These are phyloP conservation scores for Trichophaea hybrida DNA, from an alignment of 2,329 filamentous ascomycete genomes.

Conservation along the genomic window DNA sequence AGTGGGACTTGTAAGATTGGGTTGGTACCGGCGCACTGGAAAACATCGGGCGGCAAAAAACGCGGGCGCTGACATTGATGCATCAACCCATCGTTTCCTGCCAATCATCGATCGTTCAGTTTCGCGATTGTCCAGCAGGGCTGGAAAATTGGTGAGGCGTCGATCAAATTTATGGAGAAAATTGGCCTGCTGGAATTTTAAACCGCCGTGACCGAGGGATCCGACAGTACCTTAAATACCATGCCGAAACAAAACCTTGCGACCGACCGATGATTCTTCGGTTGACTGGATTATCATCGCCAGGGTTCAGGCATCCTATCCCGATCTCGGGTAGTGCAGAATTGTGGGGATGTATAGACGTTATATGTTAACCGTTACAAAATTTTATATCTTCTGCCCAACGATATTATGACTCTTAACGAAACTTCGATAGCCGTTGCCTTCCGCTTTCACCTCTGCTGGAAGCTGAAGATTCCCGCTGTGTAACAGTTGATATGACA, in stretches of 20 bases:
- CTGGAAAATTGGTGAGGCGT: not conserved
- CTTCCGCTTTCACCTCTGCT: not conserved
- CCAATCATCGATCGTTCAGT: not conserved
- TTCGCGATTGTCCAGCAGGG: not conserved
- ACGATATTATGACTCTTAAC: not conserved
- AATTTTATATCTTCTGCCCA: not conserved
- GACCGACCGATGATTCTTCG: not conserved
- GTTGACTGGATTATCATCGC: not conserved
- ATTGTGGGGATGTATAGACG: not conserved
- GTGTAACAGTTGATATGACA: not conserved
- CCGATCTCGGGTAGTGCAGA: not conserved
- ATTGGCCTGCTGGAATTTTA: not conserved
- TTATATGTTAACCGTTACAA: not conserved
- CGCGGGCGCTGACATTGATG: not conserved
- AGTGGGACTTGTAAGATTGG: not conserved
- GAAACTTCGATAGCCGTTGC: not conserved
- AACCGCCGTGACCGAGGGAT: not conserved
- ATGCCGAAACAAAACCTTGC: not conserved
- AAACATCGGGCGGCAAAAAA: not conserved
- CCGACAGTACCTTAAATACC: not conserved
- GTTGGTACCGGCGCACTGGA: not conserved
- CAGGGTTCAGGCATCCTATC: not conserved
- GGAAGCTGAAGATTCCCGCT: not conserved
- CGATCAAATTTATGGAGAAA: not conserved
- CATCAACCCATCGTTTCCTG: not conserved